Evolutionary conservation across 1,284 basidiomycete species (phyloP), one percentile per base, ranked within the genome.

Genomic region (Rhodofomes roseus): DNA sequence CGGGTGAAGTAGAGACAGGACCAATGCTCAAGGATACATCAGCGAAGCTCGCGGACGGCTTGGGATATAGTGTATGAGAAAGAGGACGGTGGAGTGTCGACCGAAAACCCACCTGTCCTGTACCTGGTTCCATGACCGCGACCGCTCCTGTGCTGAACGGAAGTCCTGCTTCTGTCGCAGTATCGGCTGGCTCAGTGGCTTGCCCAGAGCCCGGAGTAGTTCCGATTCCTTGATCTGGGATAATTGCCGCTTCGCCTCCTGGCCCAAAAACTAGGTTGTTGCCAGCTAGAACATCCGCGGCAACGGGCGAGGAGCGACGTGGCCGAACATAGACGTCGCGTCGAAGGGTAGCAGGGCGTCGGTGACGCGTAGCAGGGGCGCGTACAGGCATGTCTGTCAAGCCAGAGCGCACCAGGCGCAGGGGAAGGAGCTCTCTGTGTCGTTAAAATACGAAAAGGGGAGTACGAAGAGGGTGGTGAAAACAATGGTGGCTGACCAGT

Each of bases 201-300:
- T n/a, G 41, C 39, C 5, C 59, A 40, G 40, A 48, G 20, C 39
- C 60, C 22, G 44, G 34, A 16, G 20, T 39, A n/a, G n/a, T n/a
- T 14, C 22, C 40, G 34, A n/a, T 22, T 20, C 31, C 27, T 23
- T 55, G 40, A 12, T 55, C 25, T 7, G 60, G 36, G 20, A 62
- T 46, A 5, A 64, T 59, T 25, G 61, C 55, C 14, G 56, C 55
- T 43, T 65, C 57, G 14, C 61, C 63, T 25, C 57, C 55, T 16
- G 63, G 61, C 22, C 55, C 57, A 23, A 65, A 54, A 18, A 59
- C 57, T 6, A 65, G 39, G 40, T 31, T 37, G 9, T 61, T 20
- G 25, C 59, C 53, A 22, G 29, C 23, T 23, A 50, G 16, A 51
- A 46, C n/a, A n/a, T 25, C 27, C 41, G 29, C 57, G 18, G 22